Conservation (phyloP, 2,329 filamentous ascomycete species). For the Neonectria hederae region DNA sequence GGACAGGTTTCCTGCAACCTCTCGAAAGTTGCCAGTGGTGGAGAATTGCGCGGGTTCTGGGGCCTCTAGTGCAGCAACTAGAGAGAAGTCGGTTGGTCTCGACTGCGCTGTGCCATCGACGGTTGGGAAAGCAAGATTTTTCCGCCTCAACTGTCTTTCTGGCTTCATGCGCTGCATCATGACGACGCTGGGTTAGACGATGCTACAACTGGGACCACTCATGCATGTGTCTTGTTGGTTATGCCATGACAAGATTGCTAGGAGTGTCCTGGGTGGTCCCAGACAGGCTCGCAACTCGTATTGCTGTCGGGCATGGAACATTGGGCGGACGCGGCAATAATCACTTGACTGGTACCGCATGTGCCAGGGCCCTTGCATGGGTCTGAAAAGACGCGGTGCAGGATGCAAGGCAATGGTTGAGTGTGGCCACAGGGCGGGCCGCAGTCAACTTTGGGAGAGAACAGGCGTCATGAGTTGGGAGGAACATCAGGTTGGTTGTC, state of each 20-base stretch:
- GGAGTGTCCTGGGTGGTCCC: constrained; percentile 28
- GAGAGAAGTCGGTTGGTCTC: constrained; percentile 15
- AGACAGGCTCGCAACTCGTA: constrained; percentile 33
- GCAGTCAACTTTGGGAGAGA: constrained; percentile 22
- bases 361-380: constrained; percentile 39
- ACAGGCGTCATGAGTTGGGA: constrained; percentile 13
- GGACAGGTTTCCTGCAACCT: constrained; percentile 6
- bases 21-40: constrained; percentile 5
- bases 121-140: constrained; percentile 22
- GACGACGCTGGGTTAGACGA: constrained; percentile 4
- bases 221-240: constrained; percentile 40
- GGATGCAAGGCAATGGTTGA: constrained; percentile 31
- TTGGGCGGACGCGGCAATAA: constrained; percentile 33
- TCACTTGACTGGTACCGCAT: constrained; percentile 46
- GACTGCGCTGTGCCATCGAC: constrained; percentile 23
- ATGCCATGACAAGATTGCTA: constrained; percentile 17
- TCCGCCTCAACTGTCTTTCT: constrained; percentile 26
- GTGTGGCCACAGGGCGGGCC: constrained; percentile 25
- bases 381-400: constrained; percentile 22
- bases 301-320: constrained; percentile 19
- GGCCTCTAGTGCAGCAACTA: constrained; percentile 3
- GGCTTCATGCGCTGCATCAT: constrained; percentile 17
- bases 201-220: constrained; percentile 27
- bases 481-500: constrained; percentile 8
- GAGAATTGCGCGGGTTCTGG: constrained; percentile 21